Evolutionary conservation across 352 stramenopile species (phyloP).

Genomic region (Globisporangium perplexum): DNA sequence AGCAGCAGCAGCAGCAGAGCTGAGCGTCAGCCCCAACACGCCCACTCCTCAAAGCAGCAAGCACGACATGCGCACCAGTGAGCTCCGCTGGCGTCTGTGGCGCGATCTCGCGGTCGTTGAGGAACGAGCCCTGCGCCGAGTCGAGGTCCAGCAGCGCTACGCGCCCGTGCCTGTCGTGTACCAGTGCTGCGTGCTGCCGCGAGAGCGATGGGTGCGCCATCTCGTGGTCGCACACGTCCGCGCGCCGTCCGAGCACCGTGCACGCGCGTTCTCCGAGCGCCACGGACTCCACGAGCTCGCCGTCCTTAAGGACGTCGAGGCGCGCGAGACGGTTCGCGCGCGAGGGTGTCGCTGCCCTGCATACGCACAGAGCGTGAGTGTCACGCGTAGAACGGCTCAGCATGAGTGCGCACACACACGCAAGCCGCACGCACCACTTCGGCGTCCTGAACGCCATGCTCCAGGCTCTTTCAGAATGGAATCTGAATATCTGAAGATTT

Average conservation of each 20-base stretch:
- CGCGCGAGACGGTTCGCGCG: conserved; percentile 34
- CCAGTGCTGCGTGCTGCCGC: conserved; percentile 69
- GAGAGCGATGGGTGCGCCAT: conserved; percentile 81
- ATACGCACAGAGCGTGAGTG: neutral
- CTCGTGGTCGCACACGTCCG: conserved; percentile 63
- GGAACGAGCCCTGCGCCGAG: conserved; percentile 81
- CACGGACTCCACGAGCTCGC: conserved; percentile 35
- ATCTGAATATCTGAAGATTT: neutral
- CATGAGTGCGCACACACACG: neutral
- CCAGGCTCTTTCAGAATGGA: neutral
- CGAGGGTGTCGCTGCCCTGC: conserved; percentile 45
- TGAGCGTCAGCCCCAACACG: too few relatives aligned
- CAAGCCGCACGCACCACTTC: conserved; percentile 13
- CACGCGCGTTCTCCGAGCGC: conserved; percentile 44
- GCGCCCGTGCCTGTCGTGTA: conserved; percentile 48
- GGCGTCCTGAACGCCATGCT: conserved; percentile 21
- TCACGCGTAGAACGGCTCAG: too few relatives aligned
- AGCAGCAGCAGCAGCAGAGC: too few relatives aligned
- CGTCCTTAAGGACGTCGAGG: conserved; percentile 51
- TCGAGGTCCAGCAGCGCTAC: conserved; percentile 69
- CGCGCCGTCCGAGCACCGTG: conserved; percentile 72
- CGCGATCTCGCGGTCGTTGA: conserved; percentile 66
- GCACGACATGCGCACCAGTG: conserved; percentile 13
- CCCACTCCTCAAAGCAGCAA: too few relatives aligned
- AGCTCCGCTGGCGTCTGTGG: conserved; percentile 36